Evolutionary conservation across 495 filamentous ascomycete species (phyloP).

Genomic region (Xylaria flabelliformis): DNA sequence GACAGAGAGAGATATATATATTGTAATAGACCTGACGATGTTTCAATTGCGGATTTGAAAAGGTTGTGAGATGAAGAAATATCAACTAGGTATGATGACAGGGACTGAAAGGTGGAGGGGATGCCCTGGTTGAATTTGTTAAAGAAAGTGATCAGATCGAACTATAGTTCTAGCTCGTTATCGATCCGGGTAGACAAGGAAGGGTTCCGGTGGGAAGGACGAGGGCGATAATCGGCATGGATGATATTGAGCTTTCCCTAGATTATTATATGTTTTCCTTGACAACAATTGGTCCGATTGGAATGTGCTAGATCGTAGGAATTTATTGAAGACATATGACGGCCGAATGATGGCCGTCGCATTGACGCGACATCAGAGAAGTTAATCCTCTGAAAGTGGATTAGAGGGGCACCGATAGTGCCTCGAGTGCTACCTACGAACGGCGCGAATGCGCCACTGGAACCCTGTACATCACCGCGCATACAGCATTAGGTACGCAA

Average conservation of each 20-base stretch:
- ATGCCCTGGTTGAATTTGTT: neutral
- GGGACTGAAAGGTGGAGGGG: neutral
- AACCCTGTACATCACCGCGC: conserved; percentile 17
- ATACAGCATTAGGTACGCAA: neutral
- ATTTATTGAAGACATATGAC: conserved; percentile 15
- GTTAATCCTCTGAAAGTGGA: neutral
- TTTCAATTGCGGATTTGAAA: neutral
- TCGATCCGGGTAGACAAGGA: conserved; percentile 10
- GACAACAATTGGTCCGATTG: conserved; percentile 12
- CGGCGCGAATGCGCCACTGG: neutral
- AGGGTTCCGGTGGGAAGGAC: conserved; percentile 1
- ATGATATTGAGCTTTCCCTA: neutral
- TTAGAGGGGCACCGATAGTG: conserved; percentile 14
- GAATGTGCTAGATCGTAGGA: conserved; percentile 12
- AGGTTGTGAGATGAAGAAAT: neutral
- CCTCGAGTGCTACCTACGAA: neutral
- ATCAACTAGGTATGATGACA: neutral
- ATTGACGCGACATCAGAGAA: conserved; percentile 14
- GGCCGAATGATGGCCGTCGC: neutral
- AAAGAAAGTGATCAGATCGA: neutral
- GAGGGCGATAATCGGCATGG: neutral
- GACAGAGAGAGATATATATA: neutral
- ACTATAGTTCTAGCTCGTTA: conserved; percentile 9
- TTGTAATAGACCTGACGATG: neutral
- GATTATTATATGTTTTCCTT: neutral